Conservation (phyloP, 2,329 filamentous ascomycete species). For the Fusarium sp. region DNA sequence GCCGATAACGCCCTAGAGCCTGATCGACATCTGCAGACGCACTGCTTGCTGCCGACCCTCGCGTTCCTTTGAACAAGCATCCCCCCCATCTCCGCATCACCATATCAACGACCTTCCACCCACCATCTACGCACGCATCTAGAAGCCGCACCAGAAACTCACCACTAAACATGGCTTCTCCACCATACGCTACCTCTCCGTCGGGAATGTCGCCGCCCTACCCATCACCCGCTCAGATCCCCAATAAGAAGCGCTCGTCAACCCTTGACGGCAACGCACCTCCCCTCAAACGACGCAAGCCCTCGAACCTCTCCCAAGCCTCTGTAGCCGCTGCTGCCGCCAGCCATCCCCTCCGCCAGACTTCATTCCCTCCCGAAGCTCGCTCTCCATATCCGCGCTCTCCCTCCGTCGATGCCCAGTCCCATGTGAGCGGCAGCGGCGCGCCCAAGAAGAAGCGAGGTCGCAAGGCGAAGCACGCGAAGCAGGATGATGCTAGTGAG, state of each 20-base stretch:
- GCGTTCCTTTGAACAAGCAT: neutral
- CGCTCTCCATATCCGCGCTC: constrained; percentile 68
- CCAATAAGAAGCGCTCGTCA: constrained; percentile 67
- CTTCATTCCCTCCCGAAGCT: constrained; percentile 77
- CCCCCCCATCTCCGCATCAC: neutral
- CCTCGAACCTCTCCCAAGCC: constrained; percentile 67
- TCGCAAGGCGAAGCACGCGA: constrained; percentile 67
- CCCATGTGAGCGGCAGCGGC: constrained; percentile 66
- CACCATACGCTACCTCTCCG: constrained; percentile 60
- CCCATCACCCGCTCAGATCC: constrained; percentile 59
- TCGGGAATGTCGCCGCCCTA: constrained; percentile 65
- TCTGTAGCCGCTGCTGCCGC: constrained; percentile 59
- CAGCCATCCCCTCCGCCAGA: constrained; percentile 78
- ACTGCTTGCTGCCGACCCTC: neutral
- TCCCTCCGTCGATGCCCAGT: constrained; percentile 69
- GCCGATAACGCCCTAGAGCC: neutral
- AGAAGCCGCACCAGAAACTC: neutral
- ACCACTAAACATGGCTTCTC: constrained; percentile 61
- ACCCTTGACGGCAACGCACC: constrained; percentile 63
- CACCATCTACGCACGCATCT: constrained; percentile 1
- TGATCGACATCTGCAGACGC: neutral
- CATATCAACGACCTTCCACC: neutral
- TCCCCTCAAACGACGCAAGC: constrained; percentile 73
- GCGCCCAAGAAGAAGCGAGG: constrained; percentile 67
- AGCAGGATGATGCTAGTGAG: constrained; percentile 54